Percentiles rank a stretch among this genome's conserved stretches.
Conservation (phyloP, 345 rosid genomes). For the Sapria himalayana region DNA sequence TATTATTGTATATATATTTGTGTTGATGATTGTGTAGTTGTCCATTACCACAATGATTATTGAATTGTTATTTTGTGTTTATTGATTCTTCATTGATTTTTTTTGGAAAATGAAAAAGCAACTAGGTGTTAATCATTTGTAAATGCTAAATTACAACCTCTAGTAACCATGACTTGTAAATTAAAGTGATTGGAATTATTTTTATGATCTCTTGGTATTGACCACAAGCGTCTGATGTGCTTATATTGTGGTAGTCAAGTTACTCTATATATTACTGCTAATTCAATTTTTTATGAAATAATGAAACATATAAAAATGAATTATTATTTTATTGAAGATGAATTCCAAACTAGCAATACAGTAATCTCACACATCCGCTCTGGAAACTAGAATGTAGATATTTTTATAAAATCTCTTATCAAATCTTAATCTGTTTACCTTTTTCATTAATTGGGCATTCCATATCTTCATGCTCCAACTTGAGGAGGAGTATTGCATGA, state of each 20-base stretch:
- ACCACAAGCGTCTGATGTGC: background rate
- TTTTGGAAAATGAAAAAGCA: constrained; percentile 1
- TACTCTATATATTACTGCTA: background rate
- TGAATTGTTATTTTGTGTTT: background rate
- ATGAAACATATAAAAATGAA: background rate
- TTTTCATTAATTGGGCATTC: no score
- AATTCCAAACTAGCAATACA: background rate
- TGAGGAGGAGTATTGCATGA: no score
- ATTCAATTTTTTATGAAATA: background rate
- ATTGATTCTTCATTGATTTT: background rate
- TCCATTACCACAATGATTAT: background rate
- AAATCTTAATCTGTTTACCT: no score
- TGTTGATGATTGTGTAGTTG: background rate
- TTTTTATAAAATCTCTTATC: background rate
- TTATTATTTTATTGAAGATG: background rate
- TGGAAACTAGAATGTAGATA: background rate
- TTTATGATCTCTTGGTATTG: background rate
- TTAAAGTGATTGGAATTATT: background rate
- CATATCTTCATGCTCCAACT: no score
- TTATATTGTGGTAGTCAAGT: background rate
- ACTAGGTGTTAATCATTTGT: background rate
- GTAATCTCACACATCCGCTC: background rate
- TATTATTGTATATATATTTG: background rate
- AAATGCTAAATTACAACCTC: background rate
- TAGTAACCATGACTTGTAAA: background rate